Evolutionary conservation across 768 basidiomycete species (phyloP), one percentile per base, ranked within the genome.

Genomic region (Lenzites betulinus): DNA sequence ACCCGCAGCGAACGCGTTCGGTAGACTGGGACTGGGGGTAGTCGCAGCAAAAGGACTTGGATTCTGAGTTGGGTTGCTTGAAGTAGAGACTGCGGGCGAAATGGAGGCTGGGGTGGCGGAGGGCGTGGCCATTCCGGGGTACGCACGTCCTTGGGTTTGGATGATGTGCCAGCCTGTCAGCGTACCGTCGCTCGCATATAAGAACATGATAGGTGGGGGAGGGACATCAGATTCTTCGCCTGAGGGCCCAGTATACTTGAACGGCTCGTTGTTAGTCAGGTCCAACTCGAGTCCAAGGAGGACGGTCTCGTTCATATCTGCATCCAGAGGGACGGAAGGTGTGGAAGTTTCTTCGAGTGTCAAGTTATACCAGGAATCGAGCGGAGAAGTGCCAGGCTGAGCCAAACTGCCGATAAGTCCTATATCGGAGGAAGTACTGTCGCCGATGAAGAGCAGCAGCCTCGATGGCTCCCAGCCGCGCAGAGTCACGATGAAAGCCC

Each of bases 101-200:
- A 50, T 57, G 16, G 62, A 22, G 20, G 56, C 9, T 16, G 56
- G 35, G 4, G 36, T 18, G 16, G 59, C 50, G 20, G 57, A 46
- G 12, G 69, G 38, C 9, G 72, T 66, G 7, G 79, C 68, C 79
- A 91, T 83, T 28, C 83, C 83, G 42, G 78, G 74, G 67, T 91
- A 92, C 8, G 80, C 75, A 18, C 65, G 71, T 1, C 77, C 79
- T 42, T 79, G 81, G 8, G 77, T 75, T 67, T 88, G 83, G 38
- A 89, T 81, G 22, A 89, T 68, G 69, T 85, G 78, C 90, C 91
- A 93, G 3, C 79, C 91, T 49, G 85, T 81, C 23, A 93, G 55
- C 0, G 90, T 89, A 20, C 91, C 91, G 67, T 93, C 91, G 54
- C 86, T 90, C 12, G 89, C 79, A 71, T 90, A 92, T 2, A 83